These are phyloP conservation scores for Diplodia intermedia DNA, from an alignment of 2,329 filamentous ascomycete genomes.

Conservation along the genomic window DNA sequence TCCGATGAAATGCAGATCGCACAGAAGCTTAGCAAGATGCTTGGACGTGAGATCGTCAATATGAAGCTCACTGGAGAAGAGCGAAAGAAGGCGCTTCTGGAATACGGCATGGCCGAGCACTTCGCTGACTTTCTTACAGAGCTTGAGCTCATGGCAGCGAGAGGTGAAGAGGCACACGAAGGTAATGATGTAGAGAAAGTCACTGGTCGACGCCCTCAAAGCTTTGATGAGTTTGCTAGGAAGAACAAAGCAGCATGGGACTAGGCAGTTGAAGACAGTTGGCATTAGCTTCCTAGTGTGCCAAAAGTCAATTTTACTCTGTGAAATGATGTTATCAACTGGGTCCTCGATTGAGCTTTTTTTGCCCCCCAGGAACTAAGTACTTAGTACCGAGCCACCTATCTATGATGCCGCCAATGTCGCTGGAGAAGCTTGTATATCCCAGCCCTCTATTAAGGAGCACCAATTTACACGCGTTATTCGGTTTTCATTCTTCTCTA, in stretches of 20 bases:
- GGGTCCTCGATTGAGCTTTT: no score
- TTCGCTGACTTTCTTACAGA: neutral
- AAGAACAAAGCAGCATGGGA: constrained; percentile 6
- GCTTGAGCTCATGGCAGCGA: constrained; percentile 10
- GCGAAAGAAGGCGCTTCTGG: constrained; percentile 5
- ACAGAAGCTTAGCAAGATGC: constrained; percentile 19
- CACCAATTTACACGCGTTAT: no score
- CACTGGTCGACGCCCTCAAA: constrained; percentile 5
- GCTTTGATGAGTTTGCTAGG: constrained; percentile 12
- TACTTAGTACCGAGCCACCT: no score
- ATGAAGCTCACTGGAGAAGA: constrained; percentile 23
- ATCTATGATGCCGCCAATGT: no score
- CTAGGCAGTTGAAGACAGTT: neutral
- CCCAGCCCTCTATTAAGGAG: no score
- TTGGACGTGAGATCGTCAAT: constrained; percentile 26
- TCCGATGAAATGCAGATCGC: constrained; percentile 31
- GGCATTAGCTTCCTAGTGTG: no score
- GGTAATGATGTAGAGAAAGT: constrained; percentile 23
- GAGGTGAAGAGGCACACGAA: neutral
- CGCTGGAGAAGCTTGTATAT: no score
- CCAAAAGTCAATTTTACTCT: no score
- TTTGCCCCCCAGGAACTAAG: no score
- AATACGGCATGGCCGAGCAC: neutral
- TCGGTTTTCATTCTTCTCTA: no score
- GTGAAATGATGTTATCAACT: no score